Base-by-base conservation (phyloP, 768 basidiomycete genomes). In the Phlebiopsis gigantea region DNA sequence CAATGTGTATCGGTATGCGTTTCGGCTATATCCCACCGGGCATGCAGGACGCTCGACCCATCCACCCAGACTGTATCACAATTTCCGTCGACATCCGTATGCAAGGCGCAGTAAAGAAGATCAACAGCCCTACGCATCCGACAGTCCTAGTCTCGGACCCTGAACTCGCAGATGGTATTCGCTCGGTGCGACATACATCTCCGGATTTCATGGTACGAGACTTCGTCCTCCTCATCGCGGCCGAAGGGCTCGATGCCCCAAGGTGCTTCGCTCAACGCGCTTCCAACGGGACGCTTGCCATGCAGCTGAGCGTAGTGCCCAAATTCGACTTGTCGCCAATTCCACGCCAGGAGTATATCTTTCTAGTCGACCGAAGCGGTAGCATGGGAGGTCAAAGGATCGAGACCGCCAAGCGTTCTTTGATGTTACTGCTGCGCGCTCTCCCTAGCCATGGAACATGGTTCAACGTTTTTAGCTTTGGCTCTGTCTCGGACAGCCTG, bases 401-500 rank as follows among this genome's bases (percentile, higher is more conserved):
- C 2, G 71, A 72, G 34, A 76, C 72, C 1, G 81, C 82, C 10
- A 83, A 78, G 58, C 58, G 66, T 26, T 78, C 82, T 0, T 66
- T 86, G 29, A 46, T 49, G 0, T 71, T 80, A 60, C 63, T 87
- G 1, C 69, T 87, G 15, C 74, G 71, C 5, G 71, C 82, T 62
- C 70, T 86, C 4, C 81, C 83, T 0, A 53, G 41, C 26, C 41
- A 57, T 0, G 71, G 70, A 3, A 77, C 82, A 0, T 62, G 49
- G 0, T 81, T 86, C 72, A 87, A 87, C 51, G 71, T 87, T 17
- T 73, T 81, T 52, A 78, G 77, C 54, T 87, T 86, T 62, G 82
- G 81, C 0, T 49, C 0, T 7, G 0, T 7, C 0, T 65, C 65
- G 4, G 56, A 53, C 2, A 48, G 63, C 8, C 61, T 81, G 2